These are phyloP conservation scores for Yamadazyma trypodendri DNA, from an alignment of 1,139 yeast species.

Conservation along the genomic window DNA sequence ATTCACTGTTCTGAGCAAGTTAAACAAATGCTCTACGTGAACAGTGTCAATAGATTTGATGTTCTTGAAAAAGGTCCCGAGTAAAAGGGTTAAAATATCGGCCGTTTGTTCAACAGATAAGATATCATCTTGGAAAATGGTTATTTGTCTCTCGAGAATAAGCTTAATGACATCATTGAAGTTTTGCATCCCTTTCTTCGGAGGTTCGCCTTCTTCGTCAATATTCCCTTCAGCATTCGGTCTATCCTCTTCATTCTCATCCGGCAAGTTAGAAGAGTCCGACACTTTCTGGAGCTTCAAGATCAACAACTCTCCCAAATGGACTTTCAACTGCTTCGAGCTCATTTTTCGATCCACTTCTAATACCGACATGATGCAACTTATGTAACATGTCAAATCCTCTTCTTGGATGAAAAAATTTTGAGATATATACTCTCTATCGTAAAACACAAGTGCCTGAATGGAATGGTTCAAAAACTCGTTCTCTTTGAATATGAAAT, in stretches of 20 bases:
- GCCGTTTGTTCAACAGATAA: slow-evolving; percentile 31
- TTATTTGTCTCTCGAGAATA: slow-evolving; percentile 45
- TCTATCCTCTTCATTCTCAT: too few relatives aligned
- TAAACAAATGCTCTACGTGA: slow-evolving; percentile 31
- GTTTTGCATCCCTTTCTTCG: slow-evolving; percentile 4
- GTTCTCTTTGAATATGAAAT: slow-evolving; percentile 36
- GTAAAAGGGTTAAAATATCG: slow-evolving; percentile 28
- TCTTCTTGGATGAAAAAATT: slow-evolving; percentile 24
- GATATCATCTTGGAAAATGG: slow-evolving; percentile 33
- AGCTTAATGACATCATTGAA: slow-evolving; percentile 26
- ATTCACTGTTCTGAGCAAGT: slow-evolving; percentile 35
- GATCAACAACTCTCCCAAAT: slow-evolving; percentile 30
- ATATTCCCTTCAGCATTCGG: too few relatives aligned
- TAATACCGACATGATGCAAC: slow-evolving; percentile 32
- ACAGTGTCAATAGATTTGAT: slow-evolving; percentile 15
- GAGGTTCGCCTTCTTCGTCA: not conserved
- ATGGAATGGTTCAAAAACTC: slow-evolving; percentile 29
- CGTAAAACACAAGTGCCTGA: slow-evolving; percentile 24
- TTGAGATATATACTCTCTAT: slow-evolving; percentile 23
- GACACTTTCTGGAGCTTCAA: slow-evolving; percentile 25
- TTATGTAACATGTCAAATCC: slow-evolving; percentile 27
- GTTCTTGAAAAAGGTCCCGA: slow-evolving; percentile 30
- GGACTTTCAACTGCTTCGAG: slow-evolving; percentile 20
- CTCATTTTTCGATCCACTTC: slow-evolving; percentile 23
- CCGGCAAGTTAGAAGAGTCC: slow-evolving; percentile 1